Conservation (phyloP, 371 early-diverging fungal genomes). For the Mucor mucedo region DNA sequence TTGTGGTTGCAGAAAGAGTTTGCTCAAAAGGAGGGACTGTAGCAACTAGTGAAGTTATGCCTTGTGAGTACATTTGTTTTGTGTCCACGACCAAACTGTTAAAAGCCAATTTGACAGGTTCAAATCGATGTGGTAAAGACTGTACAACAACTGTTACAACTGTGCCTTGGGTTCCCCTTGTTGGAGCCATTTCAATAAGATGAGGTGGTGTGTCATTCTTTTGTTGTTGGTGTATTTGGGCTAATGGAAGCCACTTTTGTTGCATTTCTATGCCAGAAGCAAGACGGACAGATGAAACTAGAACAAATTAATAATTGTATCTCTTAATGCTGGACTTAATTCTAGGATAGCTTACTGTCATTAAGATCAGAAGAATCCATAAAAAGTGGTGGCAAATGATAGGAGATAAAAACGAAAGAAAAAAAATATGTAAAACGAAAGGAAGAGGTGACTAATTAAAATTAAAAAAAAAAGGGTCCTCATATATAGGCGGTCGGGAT, state of each 20-base stretch:
- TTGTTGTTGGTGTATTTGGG: not conserved
- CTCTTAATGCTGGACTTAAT: not conserved
- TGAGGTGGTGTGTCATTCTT: constrained; percentile 11
- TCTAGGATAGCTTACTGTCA: not conserved
- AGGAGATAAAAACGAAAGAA: not conserved
- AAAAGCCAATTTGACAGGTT: constrained; percentile 37
- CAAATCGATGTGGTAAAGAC: constrained; percentile 15
- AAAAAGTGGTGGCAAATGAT: not conserved
- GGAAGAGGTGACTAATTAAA: not conserved
- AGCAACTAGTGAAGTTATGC: constrained; percentile 36
- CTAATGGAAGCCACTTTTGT: constrained; percentile 24
- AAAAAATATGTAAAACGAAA: not conserved
- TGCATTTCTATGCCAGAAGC: constrained; percentile 33
- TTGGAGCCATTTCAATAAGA: constrained; percentile 21
- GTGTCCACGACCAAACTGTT: constrained; percentile 41
- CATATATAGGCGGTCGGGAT: constrained; percentile 18
- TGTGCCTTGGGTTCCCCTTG: constrained; percentile 19
- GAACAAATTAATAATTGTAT: not conserved
- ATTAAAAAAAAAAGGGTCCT: not conserved
- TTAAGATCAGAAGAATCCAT: constrained; percentile 9
- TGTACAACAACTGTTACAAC: constrained; percentile 20
- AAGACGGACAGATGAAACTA: constrained; percentile 28
- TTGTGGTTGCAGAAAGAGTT: constrained; percentile 12
- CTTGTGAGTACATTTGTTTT: constrained; percentile 36
- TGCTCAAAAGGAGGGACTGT: constrained; percentile 28